Base-by-base conservation (phyloP, 106 monocot genomes). In the Dendrobium nobile region DNA sequence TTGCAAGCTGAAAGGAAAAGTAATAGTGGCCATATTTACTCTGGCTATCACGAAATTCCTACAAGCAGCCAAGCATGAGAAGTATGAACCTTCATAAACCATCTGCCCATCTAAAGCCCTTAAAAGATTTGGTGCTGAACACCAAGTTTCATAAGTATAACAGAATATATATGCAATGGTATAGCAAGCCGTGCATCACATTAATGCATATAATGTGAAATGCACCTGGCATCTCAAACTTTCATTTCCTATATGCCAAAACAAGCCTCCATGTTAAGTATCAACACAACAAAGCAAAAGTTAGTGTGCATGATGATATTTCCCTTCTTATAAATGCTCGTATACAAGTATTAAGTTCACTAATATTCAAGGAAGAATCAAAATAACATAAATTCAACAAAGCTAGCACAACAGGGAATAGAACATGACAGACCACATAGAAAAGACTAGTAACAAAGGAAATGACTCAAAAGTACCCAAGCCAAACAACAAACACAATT, bases 371-470 rank as follows among this genome's bases (percentile, higher is more conserved):
- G 5, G 61, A 22, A 70, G 37, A 70, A 37, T n/a, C 70, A 70
- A 70, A 51, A 70, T 70, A 70, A 28, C 37, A 11, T 70, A 37
- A 33, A 70, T 70, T 70, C 70, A 65, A 65, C 64, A 65, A 65
- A 26, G 7, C 26, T 65, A 65, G 10, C 64, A 70, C 37, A 15
- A 70, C 4, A 33, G 33, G 13, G 11, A 70, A 70, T 70, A 70
- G 15, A 70, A 33, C 15, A 37, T 61, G 22, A 61, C 61, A 3
- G 22, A 0, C n/a, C 61, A 61, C n/a, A 61, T 22, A 61, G 61
- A 22, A 22, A 61, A 61, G n/a, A 61, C 51, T 13, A 15, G 51
- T 15, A 51, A 51, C 15, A 70, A 70, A 70, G 11, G 13, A 70
- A 3, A 70, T 1, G 24, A 13, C 33, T 2, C 33, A 70, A 70